phyloP scores from a whole-genome alignment of 2,329 filamentous ascomycete species.

The Botrytis galanthina region DNA sequence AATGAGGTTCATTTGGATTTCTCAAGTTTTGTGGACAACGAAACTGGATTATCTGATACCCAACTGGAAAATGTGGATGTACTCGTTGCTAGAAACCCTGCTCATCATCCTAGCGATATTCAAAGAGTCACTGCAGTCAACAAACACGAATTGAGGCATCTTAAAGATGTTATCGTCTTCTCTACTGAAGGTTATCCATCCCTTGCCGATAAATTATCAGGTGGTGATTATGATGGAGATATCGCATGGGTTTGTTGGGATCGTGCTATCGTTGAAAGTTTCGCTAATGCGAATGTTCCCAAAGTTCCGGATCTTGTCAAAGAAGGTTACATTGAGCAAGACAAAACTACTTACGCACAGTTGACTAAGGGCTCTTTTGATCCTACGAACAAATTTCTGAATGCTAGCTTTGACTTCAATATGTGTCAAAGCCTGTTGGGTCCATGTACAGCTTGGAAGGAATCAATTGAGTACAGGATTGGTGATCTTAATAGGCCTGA shows the following conservation, averaged over 20 bases:
- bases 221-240: constrained; percentile 81
- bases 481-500: constrained; percentile 47
- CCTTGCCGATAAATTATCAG: constrained; percentile 68
- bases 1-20: constrained; percentile 69
- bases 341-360: constrained; percentile 42
- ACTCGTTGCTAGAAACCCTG: constrained; percentile 67
- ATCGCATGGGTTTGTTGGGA: constrained; percentile 79
- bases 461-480: constrained; percentile 59
- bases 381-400: constrained; percentile 46
- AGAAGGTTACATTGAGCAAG: constrained; percentile 50
- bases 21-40: constrained; percentile 56
- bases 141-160: constrained; percentile 57
- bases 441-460: constrained; percentile 61
- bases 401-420: constrained; percentile 56
- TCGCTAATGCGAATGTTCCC: constrained; percentile 58
- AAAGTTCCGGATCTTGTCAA: constrained; percentile 45
- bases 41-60: constrained; percentile 52
- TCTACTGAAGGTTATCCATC: constrained; percentile 58
- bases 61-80: constrained; percentile 57
- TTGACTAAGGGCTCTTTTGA: constrained; percentile 22
- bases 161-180: constrained; percentile 82
- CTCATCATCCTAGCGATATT: constrained; percentile 68
- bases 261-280: constrained; percentile 60
- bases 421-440: constrained; percentile 59
- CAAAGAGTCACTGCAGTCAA: constrained; percentile 64